A percentile compares a stretch with the other conserved stretches of the same genome.
Conservation (phyloP, 805 yeast genomes). For the Pichia insulana region DNA sequence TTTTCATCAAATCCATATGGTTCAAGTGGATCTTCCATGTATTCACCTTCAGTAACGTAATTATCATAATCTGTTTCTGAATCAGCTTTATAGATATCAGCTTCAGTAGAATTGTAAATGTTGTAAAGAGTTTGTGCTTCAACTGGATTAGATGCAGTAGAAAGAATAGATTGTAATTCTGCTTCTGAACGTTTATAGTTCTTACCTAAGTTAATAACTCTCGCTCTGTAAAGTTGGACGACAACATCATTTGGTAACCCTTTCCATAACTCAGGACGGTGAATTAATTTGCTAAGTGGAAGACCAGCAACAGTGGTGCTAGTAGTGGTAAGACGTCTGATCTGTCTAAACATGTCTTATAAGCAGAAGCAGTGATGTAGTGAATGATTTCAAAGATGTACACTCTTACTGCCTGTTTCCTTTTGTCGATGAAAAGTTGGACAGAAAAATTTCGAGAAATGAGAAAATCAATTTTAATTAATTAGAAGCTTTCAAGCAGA, state of each 20-base stretch:
- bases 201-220: conserved; percentile 45
- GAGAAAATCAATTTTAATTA: too few species aligned
- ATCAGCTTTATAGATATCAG: conserved; percentile 32
- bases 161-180: conserved; percentile 49
- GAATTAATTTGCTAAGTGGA: conserved; percentile 24
- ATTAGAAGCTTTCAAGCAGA: too few species aligned
- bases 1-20: conserved; percentile 56
- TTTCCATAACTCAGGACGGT: conserved; percentile 63
- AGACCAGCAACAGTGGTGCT: neutral
- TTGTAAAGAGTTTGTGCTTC: conserved; percentile 21
- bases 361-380: too few species aligned
- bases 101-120: conserved; percentile 37
- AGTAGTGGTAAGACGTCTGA: neutral
- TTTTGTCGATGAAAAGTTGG: too few species aligned
- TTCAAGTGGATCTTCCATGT: conserved; percentile 22
- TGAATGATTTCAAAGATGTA: neutral
- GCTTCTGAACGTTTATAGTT: conserved; percentile 39
- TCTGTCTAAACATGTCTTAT: neutral
- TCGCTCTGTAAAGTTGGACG: conserved; percentile 49
- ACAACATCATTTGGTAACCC: conserved; percentile 58
- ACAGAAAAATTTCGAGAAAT: too few species aligned
- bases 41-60: conserved; percentile 29
- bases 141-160: conserved; percentile 29
- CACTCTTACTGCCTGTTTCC: too few species aligned
- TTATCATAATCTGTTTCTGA: conserved; percentile 34